A percentile compares a stretch with the other conserved stretches of the same genome.
Conservation (phyloP, 306 rosid genomes). For the Cicer cuneatum region DNA sequence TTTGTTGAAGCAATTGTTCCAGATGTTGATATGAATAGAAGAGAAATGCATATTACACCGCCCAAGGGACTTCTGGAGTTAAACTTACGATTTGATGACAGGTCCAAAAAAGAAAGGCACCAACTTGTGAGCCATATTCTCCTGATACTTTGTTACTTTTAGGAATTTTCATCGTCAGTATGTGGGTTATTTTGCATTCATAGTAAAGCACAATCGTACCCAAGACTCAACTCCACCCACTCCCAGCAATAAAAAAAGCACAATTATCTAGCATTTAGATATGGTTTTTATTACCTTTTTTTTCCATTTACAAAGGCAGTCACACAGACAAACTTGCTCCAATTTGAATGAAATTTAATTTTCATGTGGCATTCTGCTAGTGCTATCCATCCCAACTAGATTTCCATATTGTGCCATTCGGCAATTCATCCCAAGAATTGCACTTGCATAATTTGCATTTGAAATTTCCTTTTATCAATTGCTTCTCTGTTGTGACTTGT, state of each 20-base stretch:
- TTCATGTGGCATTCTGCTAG: conserved; percentile 32
- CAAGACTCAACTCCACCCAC: neutral
- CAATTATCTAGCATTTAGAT: conserved; percentile 27
- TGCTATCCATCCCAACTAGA: neutral
- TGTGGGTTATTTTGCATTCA: neutral
- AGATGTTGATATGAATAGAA: conserved; percentile 67
- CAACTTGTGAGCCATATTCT: conserved; percentile 88
- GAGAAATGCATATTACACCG: conserved; percentile 84
- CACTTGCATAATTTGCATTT: conserved; percentile 32
- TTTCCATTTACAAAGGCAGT: conserved; percentile 24
- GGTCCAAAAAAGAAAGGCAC: conserved; percentile 95
- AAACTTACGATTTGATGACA: conserved; percentile 77
- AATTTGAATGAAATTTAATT: conserved; percentile 12
- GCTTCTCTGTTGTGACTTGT: conserved; percentile 18
- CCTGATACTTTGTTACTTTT: conserved; percentile 44
- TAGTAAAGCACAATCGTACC: neutral
- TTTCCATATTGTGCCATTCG: conserved; percentile 15
- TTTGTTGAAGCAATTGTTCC: conserved; percentile 98
- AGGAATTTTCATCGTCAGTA: conserved; percentile 14
- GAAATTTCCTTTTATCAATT: conserved; percentile 18
- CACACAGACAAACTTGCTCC: conserved; percentile 11
- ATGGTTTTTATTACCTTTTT: neutral
- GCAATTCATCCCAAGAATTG: conserved; percentile 8
- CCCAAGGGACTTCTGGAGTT: conserved; percentile 95
- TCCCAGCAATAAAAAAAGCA: neutral